A percentile compares a stretch with the other conserved stretches of the same genome.
Conservation (phyloP, 1,139 yeast genomes). For the Debaryomyces subglobosus region DNA sequence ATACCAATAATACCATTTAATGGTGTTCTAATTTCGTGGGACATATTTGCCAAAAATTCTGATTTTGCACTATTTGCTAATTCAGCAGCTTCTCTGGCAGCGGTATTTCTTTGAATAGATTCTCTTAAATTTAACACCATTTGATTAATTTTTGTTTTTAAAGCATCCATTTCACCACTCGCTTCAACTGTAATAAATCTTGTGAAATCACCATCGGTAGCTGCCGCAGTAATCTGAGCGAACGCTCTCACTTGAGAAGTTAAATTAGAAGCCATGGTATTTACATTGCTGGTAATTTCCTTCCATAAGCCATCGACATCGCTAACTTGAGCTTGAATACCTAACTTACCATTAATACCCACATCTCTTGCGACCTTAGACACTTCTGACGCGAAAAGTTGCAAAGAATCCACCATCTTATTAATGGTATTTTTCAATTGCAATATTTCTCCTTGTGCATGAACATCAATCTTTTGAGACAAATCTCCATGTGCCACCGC, state of each 20-base stretch:
- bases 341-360: conserved; percentile 90
- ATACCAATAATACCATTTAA: conserved; percentile 92
- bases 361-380: conserved; percentile 90
- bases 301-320: conserved; percentile 94
- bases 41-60: conserved; percentile 87
- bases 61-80: conserved; percentile 89
- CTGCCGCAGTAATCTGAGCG: conserved; percentile 92
- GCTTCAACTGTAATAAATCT: conserved; percentile 90
- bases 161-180: conserved; percentile 91
- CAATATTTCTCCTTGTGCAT: conserved; percentile 84
- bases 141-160: conserved; percentile 87
- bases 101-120: conserved; percentile 87
- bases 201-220: conserved; percentile 91
- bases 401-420: conserved; percentile 90
- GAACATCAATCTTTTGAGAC: conserved; percentile 84
- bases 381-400: conserved; percentile 85
- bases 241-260: conserved; percentile 92
- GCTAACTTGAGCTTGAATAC: conserved; percentile 87
- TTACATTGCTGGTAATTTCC: conserved; percentile 89
- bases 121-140: conserved; percentile 89
- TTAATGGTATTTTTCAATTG: conserved; percentile 80
- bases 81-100: conserved; percentile 93
- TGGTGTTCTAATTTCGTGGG: conserved; percentile 90
- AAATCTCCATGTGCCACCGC: conserved; percentile 93
- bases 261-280: conserved; percentile 89